Evolutionary conservation across 2,329 filamentous ascomycete genomes (phyloP).

Genomic region (Biscogniauxia sp.): DNA sequence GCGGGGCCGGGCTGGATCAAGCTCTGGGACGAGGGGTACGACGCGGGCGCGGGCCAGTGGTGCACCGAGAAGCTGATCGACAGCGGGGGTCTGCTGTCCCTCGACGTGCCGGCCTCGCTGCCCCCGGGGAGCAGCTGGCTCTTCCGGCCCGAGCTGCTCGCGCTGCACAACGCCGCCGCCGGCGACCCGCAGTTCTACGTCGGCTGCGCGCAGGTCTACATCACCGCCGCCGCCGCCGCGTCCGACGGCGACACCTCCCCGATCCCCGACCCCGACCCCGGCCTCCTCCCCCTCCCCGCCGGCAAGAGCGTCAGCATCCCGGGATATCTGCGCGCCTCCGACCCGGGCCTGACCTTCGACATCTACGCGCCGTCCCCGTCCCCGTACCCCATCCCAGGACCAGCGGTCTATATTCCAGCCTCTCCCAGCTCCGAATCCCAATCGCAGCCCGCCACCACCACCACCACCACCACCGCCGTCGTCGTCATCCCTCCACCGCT

Average conservation of each 20-base stretch:
- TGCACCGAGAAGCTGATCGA: slow-evolving; percentile 68
- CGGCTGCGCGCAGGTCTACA: slow-evolving; percentile 69
- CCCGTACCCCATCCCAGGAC: slow-evolving; percentile 59
- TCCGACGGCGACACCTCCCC: background rate
- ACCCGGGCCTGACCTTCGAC: slow-evolving; percentile 61
- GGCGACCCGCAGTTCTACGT: slow-evolving; percentile 70
- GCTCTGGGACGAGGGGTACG: slow-evolving; percentile 69
- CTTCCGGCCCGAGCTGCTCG: slow-evolving; percentile 67
- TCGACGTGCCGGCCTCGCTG: slow-evolving; percentile 60
- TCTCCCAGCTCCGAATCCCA: slow-evolving; percentile 27
- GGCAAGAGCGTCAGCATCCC: slow-evolving; percentile 61
- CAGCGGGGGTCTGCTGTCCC: slow-evolving; percentile 61
- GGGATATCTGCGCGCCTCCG: slow-evolving; percentile 55
- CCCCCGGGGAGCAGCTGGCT: slow-evolving; percentile 67
- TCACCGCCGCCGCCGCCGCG: slow-evolving; percentile 30
- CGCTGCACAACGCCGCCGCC: slow-evolving; percentile 61
- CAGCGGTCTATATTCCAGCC: slow-evolving; percentile 48
- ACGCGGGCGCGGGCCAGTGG: slow-evolving; percentile 55
- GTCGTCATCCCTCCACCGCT: slow-evolving; percentile 5
- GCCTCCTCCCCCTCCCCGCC: slow-evolving; percentile 47
- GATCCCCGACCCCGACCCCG: slow-evolving; percentile 37
- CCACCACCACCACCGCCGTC: slow-evolving; percentile 24
- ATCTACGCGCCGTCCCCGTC: slow-evolving; percentile 58
- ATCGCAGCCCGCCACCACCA: slow-evolving; percentile 16
- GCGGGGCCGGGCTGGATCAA: slow-evolving; percentile 74